Conservation (phyloP, 352 stramenopile species). For the Elongisporangium senticosum region DNA sequence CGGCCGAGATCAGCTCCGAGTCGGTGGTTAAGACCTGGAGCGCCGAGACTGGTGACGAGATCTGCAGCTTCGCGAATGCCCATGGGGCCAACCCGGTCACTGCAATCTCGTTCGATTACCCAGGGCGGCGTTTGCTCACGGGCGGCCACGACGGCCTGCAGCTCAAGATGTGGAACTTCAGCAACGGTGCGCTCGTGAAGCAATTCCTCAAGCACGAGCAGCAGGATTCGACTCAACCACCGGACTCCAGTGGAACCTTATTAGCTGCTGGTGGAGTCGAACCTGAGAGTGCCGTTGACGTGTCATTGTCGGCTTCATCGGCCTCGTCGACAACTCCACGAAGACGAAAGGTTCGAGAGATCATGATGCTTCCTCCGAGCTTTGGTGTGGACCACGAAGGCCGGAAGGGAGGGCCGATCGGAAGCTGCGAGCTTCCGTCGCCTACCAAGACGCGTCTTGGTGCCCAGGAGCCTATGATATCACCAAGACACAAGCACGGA, state of each 20-base stretch:
- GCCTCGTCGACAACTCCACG: not conserved
- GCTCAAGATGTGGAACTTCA: slow-evolving; percentile 90
- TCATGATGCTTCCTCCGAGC: slow-evolving; percentile 52
- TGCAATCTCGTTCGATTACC: slow-evolving; percentile 77
- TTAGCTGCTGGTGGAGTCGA: no score
- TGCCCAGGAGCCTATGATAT: not conserved
- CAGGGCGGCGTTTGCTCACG: slow-evolving; percentile 71
- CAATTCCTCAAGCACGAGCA: slow-evolving; percentile 69
- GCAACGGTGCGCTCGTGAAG: slow-evolving; percentile 81
- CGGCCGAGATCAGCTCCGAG: slow-evolving; percentile 62
- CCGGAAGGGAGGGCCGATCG: slow-evolving; percentile 26
- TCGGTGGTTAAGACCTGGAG: slow-evolving; percentile 82
- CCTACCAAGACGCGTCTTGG: slow-evolving; percentile 30
- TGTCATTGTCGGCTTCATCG: not conserved
- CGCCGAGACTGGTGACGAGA: slow-evolving; percentile 77
- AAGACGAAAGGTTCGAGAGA: slow-evolving; percentile 44
- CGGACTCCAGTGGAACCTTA: not conserved
- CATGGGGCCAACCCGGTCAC: slow-evolving; percentile 69
- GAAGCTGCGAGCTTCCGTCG: slow-evolving; percentile 39
- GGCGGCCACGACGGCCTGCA: slow-evolving; percentile 68
- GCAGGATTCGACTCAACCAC: slow-evolving; percentile 10
- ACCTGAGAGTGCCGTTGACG: not conserved
- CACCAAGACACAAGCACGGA: not conserved
- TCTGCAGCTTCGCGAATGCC: slow-evolving; percentile 72
- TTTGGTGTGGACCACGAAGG: slow-evolving; percentile 61